Base-by-base conservation (phyloP, 768 basidiomycete genomes). In the Suillus tomentosus region DNA sequence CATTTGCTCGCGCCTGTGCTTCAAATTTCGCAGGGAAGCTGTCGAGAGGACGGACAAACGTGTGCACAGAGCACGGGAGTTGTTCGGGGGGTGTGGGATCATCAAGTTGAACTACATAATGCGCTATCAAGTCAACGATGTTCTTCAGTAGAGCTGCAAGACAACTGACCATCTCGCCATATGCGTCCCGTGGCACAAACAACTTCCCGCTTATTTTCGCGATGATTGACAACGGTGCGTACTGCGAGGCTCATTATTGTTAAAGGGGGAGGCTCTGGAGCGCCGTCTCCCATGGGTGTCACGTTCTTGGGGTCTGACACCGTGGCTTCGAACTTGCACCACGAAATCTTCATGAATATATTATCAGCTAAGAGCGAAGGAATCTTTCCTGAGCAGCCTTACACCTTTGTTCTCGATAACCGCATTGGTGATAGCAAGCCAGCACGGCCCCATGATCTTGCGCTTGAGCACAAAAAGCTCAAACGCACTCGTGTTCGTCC, bases 391-490 rank as follows among this genome's bases (percentile, higher is more conserved):
- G 5, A 61, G 31, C 39, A 15, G 15, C 76, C 90, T 61, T 74
- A 97, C 95, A 2, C 91, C 92, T 76, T 92, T 90, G 69, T 88
- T 78, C 57, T 91, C 92, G 19, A 96, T 78, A 27, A 82, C 77
- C 1, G 91, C 89, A 54, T 89, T 84, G 77, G 90, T 90, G 66
- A 99, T 84, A 62, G 89, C 84, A 53, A 99, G 80, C 97, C 97
- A 99, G 73, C 97, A 99, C 0, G 97, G 96, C 0, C 97, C 97
- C 95, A 98, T 98, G 63, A 99, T 97, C 78, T 96, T 97, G 39
- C 95, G 87, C 76, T 99, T 99, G 54, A 99, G 69, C 2, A 95
- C 96, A 22, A 99, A 85, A 11, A 94, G 79, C 74, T 99, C 97
- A 69, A 99, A 99, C 0, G 96, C 91, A 60, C 80, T 93, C 6